Conservation (phyloP, 257 asterid genomes). For the Cinchona pubescens region DNA sequence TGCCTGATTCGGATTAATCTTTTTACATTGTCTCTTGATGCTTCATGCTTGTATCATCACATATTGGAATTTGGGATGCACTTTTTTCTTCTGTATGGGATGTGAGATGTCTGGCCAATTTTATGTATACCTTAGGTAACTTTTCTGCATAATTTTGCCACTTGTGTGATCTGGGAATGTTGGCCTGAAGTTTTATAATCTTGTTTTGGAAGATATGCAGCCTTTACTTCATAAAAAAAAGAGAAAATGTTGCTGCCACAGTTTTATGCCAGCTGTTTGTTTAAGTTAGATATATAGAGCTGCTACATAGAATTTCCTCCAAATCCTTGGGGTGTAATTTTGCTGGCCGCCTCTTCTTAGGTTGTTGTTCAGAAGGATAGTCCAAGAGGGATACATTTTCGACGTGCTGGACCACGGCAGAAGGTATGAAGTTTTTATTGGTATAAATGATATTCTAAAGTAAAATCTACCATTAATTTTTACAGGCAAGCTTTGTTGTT, state of each 20-base stretch:
- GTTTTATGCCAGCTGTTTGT: neutral
- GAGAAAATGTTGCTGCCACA: neutral
- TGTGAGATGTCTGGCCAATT: neutral
- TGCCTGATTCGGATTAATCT: neutral
- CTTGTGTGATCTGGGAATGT: neutral
- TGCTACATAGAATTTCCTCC: neutral
- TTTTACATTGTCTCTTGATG: neutral
- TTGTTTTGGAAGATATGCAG: neutral
- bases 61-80: neutral
- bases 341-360: constrained; percentile 32
- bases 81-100: neutral
- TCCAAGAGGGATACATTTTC: constrained; percentile 93
- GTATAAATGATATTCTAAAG: neutral
- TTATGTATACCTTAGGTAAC: neutral
- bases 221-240: neutral
- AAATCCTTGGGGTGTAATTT: neutral
- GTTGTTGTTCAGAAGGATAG: constrained; percentile 86
- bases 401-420: constrained; percentile 98
- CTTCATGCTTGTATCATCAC: neutral
- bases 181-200: neutral
- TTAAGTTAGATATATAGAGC: neutral
- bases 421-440: constrained; percentile 46
- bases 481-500: constrained; percentile 14
- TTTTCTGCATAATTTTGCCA: neutral
- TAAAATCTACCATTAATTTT: neutral